phyloP scores from a whole-genome alignment of 2,329 filamentous ascomycete genomes.

The Epichloe baconii region DNA sequence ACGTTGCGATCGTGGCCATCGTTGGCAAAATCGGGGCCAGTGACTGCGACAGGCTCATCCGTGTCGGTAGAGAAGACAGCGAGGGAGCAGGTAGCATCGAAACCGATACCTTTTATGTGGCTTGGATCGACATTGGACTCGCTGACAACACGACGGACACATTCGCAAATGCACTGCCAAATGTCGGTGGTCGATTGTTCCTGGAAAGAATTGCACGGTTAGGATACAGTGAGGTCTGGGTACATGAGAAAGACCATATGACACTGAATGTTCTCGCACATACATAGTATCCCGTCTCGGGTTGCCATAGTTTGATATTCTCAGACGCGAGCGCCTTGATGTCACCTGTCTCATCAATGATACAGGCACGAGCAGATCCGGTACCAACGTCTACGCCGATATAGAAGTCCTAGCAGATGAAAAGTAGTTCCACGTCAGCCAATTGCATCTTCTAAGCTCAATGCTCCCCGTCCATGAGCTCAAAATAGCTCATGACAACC shows the following conservation, averaged over 20 bases:
- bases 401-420: constrained; percentile 38
- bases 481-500: background rate
- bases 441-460: background rate
- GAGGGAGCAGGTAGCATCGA: constrained; percentile 97
- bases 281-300: constrained; percentile 62
- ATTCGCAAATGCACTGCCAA: constrained; percentile 86
- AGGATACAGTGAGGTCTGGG: background rate
- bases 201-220: constrained; percentile 20
- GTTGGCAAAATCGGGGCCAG: constrained; percentile 65
- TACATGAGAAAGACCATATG: background rate
- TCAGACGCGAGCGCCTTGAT: constrained; percentile 66
- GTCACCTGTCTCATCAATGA: constrained; percentile 83
- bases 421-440: background rate
- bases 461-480: background rate
- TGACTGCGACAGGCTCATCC: constrained; percentile 83
- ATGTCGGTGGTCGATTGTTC: constrained; percentile 98
- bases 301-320: constrained; percentile 70
- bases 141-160: constrained; percentile 68
- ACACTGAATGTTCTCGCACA: background rate
- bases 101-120: constrained; percentile 80
- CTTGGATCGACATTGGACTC: constrained; percentile 67
- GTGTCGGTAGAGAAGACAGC: constrained; percentile 82
- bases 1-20: constrained; percentile 83
- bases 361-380: constrained; percentile 86
- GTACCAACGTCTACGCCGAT: constrained; percentile 95